A percentile compares a stretch with the other conserved stretches of the same genome.
These are phyloP conservation scores for Fraxinus xanthoxyloides DNA, from an alignment of 305 asterid species.

Conservation along the genomic window DNA sequence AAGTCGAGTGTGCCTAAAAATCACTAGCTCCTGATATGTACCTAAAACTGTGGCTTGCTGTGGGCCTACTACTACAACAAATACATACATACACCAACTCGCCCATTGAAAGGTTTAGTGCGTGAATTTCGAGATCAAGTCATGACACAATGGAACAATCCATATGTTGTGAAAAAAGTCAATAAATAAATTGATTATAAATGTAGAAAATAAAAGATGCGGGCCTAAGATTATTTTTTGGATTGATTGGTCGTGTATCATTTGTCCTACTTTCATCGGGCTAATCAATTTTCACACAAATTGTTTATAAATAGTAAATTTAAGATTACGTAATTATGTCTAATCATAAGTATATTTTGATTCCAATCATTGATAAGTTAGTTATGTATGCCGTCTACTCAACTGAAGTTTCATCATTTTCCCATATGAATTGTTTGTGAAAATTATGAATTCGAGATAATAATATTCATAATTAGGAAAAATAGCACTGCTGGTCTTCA, in stretches of 20 bases:
- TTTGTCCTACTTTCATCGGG: background rate
- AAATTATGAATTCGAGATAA: background rate
- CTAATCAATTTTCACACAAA: background rate
- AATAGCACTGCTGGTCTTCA: background rate
- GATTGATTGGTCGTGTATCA: background rate
- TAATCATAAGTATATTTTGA: background rate
- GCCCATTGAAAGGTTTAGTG: background rate
- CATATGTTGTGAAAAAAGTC: background rate
- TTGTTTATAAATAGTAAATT: background rate
- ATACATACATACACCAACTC: background rate
- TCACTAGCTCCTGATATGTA: background rate
- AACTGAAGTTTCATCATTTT: background rate
- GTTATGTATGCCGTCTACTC: background rate
- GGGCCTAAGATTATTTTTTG: no score
- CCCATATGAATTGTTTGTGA: background rate
- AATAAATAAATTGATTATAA: no score
- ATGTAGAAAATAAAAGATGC: background rate
- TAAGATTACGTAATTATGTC: background rate
- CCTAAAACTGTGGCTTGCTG: background rate
- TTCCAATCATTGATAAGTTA: background rate
- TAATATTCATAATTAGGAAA: no score
- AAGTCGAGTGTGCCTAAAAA: background rate
- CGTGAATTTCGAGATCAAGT: background rate
- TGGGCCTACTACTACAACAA: background rate
- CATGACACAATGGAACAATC: background rate